Evolutionary conservation across 2,329 filamentous ascomycete species (phyloP).

Genomic region (Aspergillus pseudotamarii): DNA sequence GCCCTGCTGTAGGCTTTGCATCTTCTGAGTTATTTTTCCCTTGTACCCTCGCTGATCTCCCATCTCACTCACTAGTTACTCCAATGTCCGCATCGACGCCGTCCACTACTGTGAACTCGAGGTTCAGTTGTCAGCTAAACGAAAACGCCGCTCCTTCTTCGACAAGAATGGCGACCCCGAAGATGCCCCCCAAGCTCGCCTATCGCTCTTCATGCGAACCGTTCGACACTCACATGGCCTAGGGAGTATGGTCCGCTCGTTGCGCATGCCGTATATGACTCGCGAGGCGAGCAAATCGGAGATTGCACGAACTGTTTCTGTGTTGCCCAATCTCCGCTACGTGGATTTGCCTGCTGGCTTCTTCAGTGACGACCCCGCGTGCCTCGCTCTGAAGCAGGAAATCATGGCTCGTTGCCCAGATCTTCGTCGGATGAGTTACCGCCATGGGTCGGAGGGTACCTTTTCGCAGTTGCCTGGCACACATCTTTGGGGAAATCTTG

Average conservation of each 20-base stretch:
- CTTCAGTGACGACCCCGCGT: slow-evolving; percentile 77
- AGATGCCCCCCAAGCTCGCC: slow-evolving; percentile 74
- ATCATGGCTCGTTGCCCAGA: slow-evolving; percentile 81
- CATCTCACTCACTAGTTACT: slow-evolving; percentile 61
- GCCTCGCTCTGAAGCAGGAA: slow-evolving; percentile 76
- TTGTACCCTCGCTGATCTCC: slow-evolving; percentile 17
- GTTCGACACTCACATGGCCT: slow-evolving; percentile 75
- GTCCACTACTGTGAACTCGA: slow-evolving; percentile 95
- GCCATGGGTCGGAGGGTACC: slow-evolving; percentile 74
- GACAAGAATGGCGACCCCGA: slow-evolving; percentile 77
- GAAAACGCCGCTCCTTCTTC: slow-evolving; percentile 73
- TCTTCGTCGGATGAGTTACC: slow-evolving; percentile 87
- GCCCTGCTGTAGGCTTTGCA: slow-evolving; percentile 60
- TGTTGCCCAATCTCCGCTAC: slow-evolving; percentile 81
- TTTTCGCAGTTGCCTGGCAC: slow-evolving; percentile 69
- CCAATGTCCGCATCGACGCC: slow-evolving; percentile 86
- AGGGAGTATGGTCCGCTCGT: slow-evolving; percentile 70
- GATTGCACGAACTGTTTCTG: slow-evolving; percentile 81
- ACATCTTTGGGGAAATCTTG: slow-evolving; percentile 45
- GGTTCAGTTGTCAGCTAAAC: slow-evolving; percentile 74
- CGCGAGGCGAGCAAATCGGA: slow-evolving; percentile 83
- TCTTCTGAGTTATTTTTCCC: slow-evolving; percentile 4
- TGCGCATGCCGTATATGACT: slow-evolving; percentile 95
- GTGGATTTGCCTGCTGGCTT: slow-evolving; percentile 89
- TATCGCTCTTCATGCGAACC: slow-evolving; percentile 78